A percentile compares a stretch with the other conserved stretches of the same genome.
These are phyloP conservation scores for Fusarium sarcochroum DNA, from an alignment of 2,329 filamentous ascomycete genomes.

Conservation along the genomic window DNA sequence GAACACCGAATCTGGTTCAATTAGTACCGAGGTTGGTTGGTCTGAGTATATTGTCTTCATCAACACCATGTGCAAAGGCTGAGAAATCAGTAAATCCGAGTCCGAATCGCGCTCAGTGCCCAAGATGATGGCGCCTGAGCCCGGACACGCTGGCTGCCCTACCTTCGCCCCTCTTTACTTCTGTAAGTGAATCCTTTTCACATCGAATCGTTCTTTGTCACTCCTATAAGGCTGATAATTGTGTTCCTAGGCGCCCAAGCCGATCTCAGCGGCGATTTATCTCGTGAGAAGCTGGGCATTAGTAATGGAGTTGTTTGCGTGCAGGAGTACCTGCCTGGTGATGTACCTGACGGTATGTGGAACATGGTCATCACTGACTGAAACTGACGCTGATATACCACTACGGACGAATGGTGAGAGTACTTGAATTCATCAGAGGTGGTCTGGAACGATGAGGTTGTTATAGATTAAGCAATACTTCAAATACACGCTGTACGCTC, in stretches of 20 bases:
- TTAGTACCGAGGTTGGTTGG: conserved; percentile 18
- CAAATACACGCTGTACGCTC: too few species aligned
- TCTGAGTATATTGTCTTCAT: conserved; percentile 14
- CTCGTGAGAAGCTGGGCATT: conserved; percentile 5
- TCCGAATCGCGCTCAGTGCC: conserved; percentile 7
- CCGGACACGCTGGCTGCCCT: conserved; percentile 20
- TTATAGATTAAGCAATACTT: too few species aligned
- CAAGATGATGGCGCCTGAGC: conserved; percentile 15
- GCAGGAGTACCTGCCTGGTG: conserved; percentile 12
- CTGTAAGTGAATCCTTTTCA: conserved; percentile 1
- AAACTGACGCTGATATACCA: background rate
- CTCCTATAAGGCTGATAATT: background rate
- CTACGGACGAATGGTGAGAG: too few species aligned
- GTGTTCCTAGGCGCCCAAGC: too few species aligned
- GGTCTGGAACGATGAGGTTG: too few species aligned
- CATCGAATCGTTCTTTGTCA: accelerated
- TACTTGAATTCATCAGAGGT: too few species aligned
- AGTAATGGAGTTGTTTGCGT: conserved; percentile 16
- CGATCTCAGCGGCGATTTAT: too few species aligned
- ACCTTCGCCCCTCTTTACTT: conserved; percentile 25
- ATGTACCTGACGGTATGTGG: conserved; percentile 19
- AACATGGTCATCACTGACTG: conserved; percentile 25
- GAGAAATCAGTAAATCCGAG: conserved; percentile 14
- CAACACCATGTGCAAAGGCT: conserved; percentile 13
- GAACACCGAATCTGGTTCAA: background rate